phyloP scores from a whole-genome alignment of 495 filamentous ascomycete species.

The Lophium mytilinum region DNA sequence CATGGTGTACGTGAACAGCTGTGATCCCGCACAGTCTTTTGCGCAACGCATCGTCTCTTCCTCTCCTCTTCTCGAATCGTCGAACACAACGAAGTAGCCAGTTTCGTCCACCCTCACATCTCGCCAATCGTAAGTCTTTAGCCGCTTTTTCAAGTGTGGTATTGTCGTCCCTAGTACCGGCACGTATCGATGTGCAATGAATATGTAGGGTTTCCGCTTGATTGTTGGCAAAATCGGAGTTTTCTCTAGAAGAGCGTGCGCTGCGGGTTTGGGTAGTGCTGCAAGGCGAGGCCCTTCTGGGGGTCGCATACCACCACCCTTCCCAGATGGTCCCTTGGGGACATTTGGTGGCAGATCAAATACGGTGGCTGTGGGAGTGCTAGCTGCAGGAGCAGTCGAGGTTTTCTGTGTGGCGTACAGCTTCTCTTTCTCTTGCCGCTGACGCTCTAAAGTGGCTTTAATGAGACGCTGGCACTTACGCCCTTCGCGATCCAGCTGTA shows the following conservation, averaged over 20 bases:
- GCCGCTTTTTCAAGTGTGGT: conserved; percentile 74
- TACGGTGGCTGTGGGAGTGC: conserved; percentile 47
- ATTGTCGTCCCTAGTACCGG: conserved; percentile 80
- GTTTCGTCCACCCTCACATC: conserved; percentile 71
- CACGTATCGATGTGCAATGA: conserved; percentile 75
- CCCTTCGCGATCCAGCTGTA: conserved; percentile 84
- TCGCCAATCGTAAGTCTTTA: conserved; percentile 69
- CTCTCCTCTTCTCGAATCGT: conserved; percentile 64
- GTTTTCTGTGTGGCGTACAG: conserved; percentile 18
- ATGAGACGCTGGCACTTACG: conserved; percentile 67
- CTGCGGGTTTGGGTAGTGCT: conserved; percentile 21
- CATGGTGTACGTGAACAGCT: conserved; percentile 89
- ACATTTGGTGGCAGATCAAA: conserved; percentile 56
- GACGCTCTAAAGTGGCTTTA: conserved; percentile 58
- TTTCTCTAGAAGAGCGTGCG: conserved; percentile 48
- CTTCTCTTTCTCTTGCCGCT: conserved; percentile 43
- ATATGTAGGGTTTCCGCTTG: conserved; percentile 82
- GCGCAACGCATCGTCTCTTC: conserved; percentile 72
- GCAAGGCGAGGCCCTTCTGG: conserved; percentile 42
- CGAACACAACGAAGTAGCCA: conserved; percentile 88
- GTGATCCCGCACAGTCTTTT: conserved; percentile 58
- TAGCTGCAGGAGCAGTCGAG: conserved; percentile 26
- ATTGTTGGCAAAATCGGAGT: conserved; percentile 57
- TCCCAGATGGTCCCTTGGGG: conserved; percentile 77
- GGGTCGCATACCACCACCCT: conserved; percentile 37